Evolutionary conservation across 2,329 filamentous ascomycete species (phyloP), one percentile per base, ranked within the genome.

Genomic region (Aureobasidium subglaciale): DNA sequence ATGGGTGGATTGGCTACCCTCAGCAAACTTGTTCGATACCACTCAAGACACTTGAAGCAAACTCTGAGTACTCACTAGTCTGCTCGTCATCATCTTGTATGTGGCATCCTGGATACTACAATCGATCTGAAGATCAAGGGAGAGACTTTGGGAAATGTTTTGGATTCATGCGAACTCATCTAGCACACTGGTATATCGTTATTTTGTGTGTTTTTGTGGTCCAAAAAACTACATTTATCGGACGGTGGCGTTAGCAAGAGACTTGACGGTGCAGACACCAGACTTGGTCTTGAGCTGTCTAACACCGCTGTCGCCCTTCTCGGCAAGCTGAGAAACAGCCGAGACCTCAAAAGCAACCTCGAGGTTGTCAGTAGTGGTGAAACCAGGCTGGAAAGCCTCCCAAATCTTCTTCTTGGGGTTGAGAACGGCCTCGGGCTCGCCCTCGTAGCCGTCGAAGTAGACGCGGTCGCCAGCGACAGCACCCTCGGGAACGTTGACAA

Each of bases 331-430:
- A 72, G 88, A 86, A 32, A 96, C 88, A 42, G 78, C 84, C 41
- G 74, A 79, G 3, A 87, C 88, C 66, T 97, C 88, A 68, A 97
- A 99, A 0, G 81, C 90, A 32, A 96, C 92, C 73, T 91, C 87
- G 50, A 92, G 78, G 43, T 72, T 73, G 7, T 86, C 86, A 1
- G 87, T 95, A 7, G 92, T 99, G 27, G 88, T 95, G 75, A 97
- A 97, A 0, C 92, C 93, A 1, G 91, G 90, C 79, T 97, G 92
- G 74, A 96, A 89, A 9, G 81, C 89, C 79, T 99, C 93, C 91
- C 92, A 97, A 59, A 97, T 78, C 85, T 97, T 97, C 85, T 97
- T 99, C 86, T 99, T 99, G 57, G 93, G 93, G 80, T 97, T 99
- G 57, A 99, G 80, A 50, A 92, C 83, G 60, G 86, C 86, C 80